Base-by-base conservation (phyloP, 345 rosid species). In the Psidium friedrichsthalianum region DNA sequence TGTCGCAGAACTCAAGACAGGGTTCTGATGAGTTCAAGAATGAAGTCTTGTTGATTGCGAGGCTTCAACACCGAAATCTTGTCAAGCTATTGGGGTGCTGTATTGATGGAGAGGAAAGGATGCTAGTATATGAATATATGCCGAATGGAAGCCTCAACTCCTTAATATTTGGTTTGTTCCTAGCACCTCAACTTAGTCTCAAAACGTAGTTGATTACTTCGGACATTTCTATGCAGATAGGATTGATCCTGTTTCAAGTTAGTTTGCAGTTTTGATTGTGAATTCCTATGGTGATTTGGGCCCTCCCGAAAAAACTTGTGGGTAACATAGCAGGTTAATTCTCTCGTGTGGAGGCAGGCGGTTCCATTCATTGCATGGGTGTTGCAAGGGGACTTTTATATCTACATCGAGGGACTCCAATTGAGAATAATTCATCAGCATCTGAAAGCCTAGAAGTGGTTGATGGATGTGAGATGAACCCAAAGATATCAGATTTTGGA, bases 401-500 rank as follows among this genome's bases (percentile, higher is more conserved):
- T 85, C 87, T 90, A 74, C 92, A 90, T 52, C 54, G 86, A n/a
- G n/a, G 7, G 92, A 90, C 53, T 90, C 92, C 7, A 84, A 12
- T 84, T 86, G 52, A 88, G 88, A 81, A 88, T 90, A 61, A 86
- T 90, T 24, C 91, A 90, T 55, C 78, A 89, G 64, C 89, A 89
- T 59, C 86, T 89, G 14, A 89, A 89, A 53, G 88, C 88, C 88
- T 36, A 86, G 91, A 49, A 90, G 88, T 24, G 82, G 74, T 53
- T 90, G 15, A 81, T 90, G 9, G 91, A 90, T 78, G 52, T 8
- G 81, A 90, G 20, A 90, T 90, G 92, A 88, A 87, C 78, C 89
- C 92, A 20, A 88, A 90, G 81, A 90, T 88, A 54, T 87, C 92
- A 5, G 90, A 90, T 32, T 90, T 90, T 13, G 91, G 91, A 24